These are phyloP conservation scores for Botrytis deweyae DNA, from an alignment of 2,329 filamentous ascomycete genomes.

Conservation along the genomic window DNA sequence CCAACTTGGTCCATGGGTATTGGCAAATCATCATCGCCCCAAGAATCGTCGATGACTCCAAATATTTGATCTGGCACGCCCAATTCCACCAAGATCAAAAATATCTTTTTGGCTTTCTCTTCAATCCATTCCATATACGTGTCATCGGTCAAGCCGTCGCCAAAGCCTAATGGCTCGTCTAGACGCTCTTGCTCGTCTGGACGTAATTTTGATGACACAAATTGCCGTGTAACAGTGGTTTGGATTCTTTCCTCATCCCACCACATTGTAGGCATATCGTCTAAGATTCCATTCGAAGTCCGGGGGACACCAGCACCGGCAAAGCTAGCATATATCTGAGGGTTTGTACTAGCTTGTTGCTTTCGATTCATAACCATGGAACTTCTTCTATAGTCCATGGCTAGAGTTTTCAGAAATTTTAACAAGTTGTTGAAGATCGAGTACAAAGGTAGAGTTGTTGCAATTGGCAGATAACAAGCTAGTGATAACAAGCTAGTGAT, in stretches of 20 bases:
- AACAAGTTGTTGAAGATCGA: background rate
- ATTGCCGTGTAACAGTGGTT: constrained; percentile 65
- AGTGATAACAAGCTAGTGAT: background rate
- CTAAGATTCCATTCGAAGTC: constrained; percentile 34
- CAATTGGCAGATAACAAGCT: background rate
- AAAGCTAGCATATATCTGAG: constrained; percentile 38
- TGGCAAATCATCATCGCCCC: constrained; percentile 75
- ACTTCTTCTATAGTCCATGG: constrained; percentile 37
- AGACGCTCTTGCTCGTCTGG: constrained; percentile 62
- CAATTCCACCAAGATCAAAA: constrained; percentile 68
- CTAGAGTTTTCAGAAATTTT: background rate
- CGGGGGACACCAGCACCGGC: constrained; percentile 30
- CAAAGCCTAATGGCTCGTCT: constrained; percentile 63
- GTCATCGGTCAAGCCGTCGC: constrained; percentile 64
- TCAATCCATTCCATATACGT: constrained; percentile 80
- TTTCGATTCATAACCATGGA: constrained; percentile 32
- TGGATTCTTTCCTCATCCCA: constrained; percentile 72
- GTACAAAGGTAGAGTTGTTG: background rate
- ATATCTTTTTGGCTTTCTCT: constrained; percentile 65
- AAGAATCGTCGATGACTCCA: constrained; percentile 70
- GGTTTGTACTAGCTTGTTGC: constrained; percentile 23
- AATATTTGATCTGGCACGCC: constrained; percentile 74
- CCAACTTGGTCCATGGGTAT: constrained; percentile 64
- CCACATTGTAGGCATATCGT: constrained; percentile 51
- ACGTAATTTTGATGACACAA: constrained; percentile 63